phyloP scores from a whole-genome alignment of 2,329 filamentous ascomycete genomes.

The Apiospora malaysiana region DNA sequence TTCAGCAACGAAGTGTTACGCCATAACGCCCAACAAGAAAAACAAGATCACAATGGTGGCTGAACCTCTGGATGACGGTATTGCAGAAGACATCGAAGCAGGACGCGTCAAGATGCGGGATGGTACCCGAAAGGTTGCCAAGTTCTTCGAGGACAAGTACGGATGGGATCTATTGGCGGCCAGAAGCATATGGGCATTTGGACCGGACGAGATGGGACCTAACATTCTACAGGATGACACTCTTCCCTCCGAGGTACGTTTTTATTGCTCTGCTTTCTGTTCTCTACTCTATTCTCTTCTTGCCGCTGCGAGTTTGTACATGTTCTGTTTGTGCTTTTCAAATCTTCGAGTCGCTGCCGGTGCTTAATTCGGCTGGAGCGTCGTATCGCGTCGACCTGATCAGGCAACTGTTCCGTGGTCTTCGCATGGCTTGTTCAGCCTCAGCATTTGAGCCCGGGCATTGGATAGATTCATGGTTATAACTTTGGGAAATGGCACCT shows the following conservation, averaged over 20 bases:
- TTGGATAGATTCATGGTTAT: neutral
- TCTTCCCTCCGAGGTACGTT: slow-evolving; percentile 78
- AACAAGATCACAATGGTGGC: slow-evolving; percentile 99
- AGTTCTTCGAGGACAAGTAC: slow-evolving; percentile 97
- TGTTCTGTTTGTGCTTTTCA: slow-evolving; percentile 19
- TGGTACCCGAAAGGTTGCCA: slow-evolving; percentile 89
- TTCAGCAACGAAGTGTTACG: slow-evolving; percentile 97
- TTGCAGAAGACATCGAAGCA: slow-evolving; percentile 91
- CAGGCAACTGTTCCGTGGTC: slow-evolving; percentile 23
- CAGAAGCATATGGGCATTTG: slow-evolving; percentile 97
- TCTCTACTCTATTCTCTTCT: slow-evolving; percentile 9
- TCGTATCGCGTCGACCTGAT: slow-evolving; percentile 23
- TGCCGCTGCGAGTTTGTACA: slow-evolving; percentile 21
- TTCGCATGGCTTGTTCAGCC: slow-evolving; percentile 21
- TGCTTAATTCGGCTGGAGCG: slow-evolving; percentile 2
- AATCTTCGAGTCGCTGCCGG: slow-evolving; percentile 16
- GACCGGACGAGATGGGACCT: slow-evolving; percentile 90
- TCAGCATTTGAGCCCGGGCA: neutral
- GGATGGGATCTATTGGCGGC: slow-evolving; percentile 95
- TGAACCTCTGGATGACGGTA: slow-evolving; percentile 92
- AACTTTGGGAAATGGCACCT: slow-evolving; percentile 21
- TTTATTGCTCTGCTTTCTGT: neutral
- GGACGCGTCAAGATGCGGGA: slow-evolving; percentile 92
- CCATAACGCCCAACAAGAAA: slow-evolving; percentile 97
- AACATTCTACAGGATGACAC: slow-evolving; percentile 98